Conservation (phyloP, 2,329 filamentous ascomycete species). For the Colletotrichum salicis region DNA sequence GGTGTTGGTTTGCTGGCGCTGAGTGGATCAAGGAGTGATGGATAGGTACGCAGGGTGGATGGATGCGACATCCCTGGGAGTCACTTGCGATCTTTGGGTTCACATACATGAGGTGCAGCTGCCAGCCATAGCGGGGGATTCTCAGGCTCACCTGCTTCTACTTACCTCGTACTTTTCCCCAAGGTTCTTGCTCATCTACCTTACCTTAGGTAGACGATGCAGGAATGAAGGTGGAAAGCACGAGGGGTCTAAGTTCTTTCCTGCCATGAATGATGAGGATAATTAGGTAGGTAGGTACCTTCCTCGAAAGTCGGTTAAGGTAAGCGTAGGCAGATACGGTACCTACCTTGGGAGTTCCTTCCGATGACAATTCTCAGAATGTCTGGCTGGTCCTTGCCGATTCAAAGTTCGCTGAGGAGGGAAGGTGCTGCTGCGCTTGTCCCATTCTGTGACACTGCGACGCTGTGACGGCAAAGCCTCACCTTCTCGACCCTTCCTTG, state of each 20-base stretch:
- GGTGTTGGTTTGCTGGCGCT: conserved; percentile 24
- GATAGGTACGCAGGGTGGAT: not conserved
- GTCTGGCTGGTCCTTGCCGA: not conserved
- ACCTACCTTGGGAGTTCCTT: not conserved
- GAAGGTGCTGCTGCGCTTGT: conserved; percentile 22
- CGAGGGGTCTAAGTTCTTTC: not conserved
- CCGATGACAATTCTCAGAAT: not conserved
- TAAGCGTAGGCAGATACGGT: not conserved
- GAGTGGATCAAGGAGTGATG: conserved; percentile 11
- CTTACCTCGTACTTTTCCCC: not conserved
- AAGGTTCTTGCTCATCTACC: not conserved
- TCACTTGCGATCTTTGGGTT: conserved; percentile 19
- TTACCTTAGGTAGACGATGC: not conserved
- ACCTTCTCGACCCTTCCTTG: conserved; percentile 21
- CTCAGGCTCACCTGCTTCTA: conserved; percentile 9
- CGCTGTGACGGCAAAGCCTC: conserved; percentile 30
- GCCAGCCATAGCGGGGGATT: conserved; percentile 1
- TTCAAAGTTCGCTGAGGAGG: conserved; percentile 13
- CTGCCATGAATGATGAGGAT: not conserved
- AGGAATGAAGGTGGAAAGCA: not conserved
- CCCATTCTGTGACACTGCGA: conserved; percentile 31
- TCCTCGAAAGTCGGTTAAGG: not conserved
- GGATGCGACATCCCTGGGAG: conserved; percentile 11
- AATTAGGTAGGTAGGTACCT: too few relatives aligned
- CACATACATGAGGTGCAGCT: conserved; percentile 21